Conservation (phyloP, 805 yeast species). For the Barnettozyma siamensis region DNA sequence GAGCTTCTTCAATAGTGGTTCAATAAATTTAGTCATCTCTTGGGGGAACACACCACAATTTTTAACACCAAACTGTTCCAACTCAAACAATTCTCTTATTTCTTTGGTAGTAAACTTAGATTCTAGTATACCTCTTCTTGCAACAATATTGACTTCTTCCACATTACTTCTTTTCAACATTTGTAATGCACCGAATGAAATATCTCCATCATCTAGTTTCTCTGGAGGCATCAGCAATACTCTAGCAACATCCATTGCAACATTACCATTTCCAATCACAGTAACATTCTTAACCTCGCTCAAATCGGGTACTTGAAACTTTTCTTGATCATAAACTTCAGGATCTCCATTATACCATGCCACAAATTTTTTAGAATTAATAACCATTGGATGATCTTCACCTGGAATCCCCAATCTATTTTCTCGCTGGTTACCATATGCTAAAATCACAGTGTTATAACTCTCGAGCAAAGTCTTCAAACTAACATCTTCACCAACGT, state of each 20-base stretch:
- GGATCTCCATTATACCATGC: conserved; percentile 97
- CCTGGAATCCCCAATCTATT: conserved; percentile 53
- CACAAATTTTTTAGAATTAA: conserved; percentile 80
- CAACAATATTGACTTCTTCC: conserved; percentile 66
- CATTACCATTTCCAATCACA: conserved; percentile 95
- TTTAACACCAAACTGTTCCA: conserved; percentile 42
- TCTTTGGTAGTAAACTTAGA: conserved; percentile 92
- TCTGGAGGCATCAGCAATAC: conserved; percentile 53
- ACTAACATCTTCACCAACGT: conserved; percentile 57
- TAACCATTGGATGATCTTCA: conserved; percentile 50
- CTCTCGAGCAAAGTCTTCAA: conserved; percentile 42
- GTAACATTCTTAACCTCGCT: conserved; percentile 57
- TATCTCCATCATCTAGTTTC: conserved; percentile 68
- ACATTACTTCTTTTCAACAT: conserved; percentile 49
- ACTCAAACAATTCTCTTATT: conserved; percentile 72
- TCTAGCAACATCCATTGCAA: conserved; percentile 87
- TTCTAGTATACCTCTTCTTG: conserved; percentile 79
- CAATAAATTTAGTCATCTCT: conserved; percentile 10
- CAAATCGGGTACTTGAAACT: conserved; percentile 48
- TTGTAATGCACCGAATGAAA: conserved; percentile 53
- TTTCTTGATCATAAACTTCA: conserved; percentile 27
- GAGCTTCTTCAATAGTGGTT: conserved; percentile 25
- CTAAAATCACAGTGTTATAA: conserved; percentile 70
- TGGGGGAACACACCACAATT: conserved; percentile 41
- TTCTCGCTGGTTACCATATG: conserved; percentile 76